Base-by-base conservation (phyloP, 2,329 filamentous ascomycete genomes). In the Tolypocladium tropicale region DNA sequence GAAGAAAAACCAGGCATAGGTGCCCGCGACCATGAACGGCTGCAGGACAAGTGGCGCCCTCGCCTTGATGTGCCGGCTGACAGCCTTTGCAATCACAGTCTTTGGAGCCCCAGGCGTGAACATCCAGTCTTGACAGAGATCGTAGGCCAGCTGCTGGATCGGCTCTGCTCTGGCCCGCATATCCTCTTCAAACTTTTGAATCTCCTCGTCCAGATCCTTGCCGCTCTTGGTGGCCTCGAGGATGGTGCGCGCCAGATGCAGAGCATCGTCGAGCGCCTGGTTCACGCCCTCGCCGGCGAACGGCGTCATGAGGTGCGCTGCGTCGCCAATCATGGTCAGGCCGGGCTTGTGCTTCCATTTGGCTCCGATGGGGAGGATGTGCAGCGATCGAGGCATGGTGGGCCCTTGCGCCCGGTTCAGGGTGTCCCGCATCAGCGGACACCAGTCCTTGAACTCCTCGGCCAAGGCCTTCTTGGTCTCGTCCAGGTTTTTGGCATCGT, bases 231-330 rank as follows among this genome's bases (percentile, higher is more conserved):
- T 57, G 1, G 65, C 63, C 10, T 58, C 57, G 52, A 71, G 62
- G 58, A 82, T 76, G 7, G 72, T 70, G 33, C 69, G 63, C 0
- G 75, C 76, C 23, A 85, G 70, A 25, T 74, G 65, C 58, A 78
- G 64, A 9, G 80, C 76, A 64, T 85, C 82, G 51, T 76, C 72
- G 64, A 86, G 74, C 1, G 74, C 80, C 23, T 77, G 69, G 62
- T 85, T 85, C 30, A 84, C 81, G 2, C 82, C 82, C 56, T 82
- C 81, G 6, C 82, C 82, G 1, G 77, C 78, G 59, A 78, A 81
- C 0, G 79, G 78, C 1, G 77, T 76, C 79, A 83, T 82, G 25
- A 83, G 62, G 65, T 85, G 81, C 9, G 82, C 82, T 1, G 82
- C 78, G 60, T 85, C 81, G 6, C 83, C 83, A 30, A 84, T 71